Evolutionary conservation across 2,329 filamentous ascomycete species (phyloP).

Genomic region (Fusarium sp.): DNA sequence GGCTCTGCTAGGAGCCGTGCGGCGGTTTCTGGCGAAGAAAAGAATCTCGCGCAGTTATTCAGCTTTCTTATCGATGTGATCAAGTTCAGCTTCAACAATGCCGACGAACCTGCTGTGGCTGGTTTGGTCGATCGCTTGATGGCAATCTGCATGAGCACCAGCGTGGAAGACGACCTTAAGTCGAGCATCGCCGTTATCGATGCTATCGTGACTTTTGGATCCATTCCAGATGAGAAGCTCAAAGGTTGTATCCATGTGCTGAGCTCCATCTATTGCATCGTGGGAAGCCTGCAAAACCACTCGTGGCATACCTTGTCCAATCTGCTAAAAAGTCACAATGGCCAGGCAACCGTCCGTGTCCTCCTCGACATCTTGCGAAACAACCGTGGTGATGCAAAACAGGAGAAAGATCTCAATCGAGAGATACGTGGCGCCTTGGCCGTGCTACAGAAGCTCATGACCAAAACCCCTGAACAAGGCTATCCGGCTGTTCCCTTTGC

Average conservation of each 20-base stretch:
- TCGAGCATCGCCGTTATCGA: slow-evolving; percentile 77
- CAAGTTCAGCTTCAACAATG: slow-evolving; percentile 80
- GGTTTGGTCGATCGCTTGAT: slow-evolving; percentile 73
- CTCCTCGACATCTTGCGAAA: slow-evolving; percentile 72
- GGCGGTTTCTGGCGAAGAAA: slow-evolving; percentile 65
- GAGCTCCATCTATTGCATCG: slow-evolving; percentile 77
- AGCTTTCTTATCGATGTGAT: slow-evolving; percentile 74
- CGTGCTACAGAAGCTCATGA: slow-evolving; percentile 72
- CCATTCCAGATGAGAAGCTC: slow-evolving; percentile 73
- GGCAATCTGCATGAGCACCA: slow-evolving; percentile 76
- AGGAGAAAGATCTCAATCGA: slow-evolving; percentile 64
- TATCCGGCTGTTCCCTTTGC: slow-evolving; percentile 71
- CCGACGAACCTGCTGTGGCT: slow-evolving; percentile 71
- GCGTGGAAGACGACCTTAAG: slow-evolving; percentile 71
- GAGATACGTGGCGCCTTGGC: slow-evolving; percentile 73
- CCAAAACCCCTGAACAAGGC: slow-evolving; percentile 68
- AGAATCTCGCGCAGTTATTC: slow-evolving; percentile 74
- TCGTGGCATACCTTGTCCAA: slow-evolving; percentile 79
- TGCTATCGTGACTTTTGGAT: slow-evolving; percentile 77
- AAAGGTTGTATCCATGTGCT: slow-evolving; percentile 77
- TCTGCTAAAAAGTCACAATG: slow-evolving; percentile 79
- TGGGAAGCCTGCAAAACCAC: slow-evolving; percentile 69
- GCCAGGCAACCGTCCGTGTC: slow-evolving; percentile 75
- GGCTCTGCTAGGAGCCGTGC: slow-evolving; percentile 52
- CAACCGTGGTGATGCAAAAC: slow-evolving; percentile 58